phyloP scores from a whole-genome alignment of 106 monocot species.

The Acorus calamus region DNA sequence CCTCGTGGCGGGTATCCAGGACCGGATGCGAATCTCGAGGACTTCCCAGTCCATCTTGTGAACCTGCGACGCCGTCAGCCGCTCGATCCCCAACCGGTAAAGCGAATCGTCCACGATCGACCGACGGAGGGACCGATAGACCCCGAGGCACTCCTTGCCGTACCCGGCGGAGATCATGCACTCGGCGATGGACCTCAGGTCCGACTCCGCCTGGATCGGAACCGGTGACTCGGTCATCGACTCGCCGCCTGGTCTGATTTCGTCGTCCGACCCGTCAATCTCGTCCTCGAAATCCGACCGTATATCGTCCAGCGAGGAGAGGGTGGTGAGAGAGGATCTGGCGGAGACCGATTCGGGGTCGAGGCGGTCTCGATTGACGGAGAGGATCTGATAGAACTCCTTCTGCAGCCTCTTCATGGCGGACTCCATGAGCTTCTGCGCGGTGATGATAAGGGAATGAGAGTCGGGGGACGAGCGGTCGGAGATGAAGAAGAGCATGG shows the following conservation, averaged over 20 bases:
- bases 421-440: constrained; percentile 10
- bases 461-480: neutral
- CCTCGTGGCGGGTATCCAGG: constrained; percentile 27
- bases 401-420: constrained; percentile 15
- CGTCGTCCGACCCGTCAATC: neutral
- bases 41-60: constrained; percentile 39
- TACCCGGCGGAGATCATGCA: constrained; percentile 6
- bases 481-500: constrained; percentile 17
- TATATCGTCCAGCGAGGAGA: too few relatives aligned
- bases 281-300: too few relatives aligned
- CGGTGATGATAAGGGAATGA: neutral
- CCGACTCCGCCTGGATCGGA: neutral
- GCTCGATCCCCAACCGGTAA: constrained; percentile 39
- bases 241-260: neutral
- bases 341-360: constrained; percentile 8
- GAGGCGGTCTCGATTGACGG: constrained; percentile 4
- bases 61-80: constrained; percentile 10
- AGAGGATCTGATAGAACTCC: constrained; percentile 17
- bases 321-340: neutral
- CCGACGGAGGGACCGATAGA: constrained; percentile 34
- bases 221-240: neutral
- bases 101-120: constrained; percentile 41
- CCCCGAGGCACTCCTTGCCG: constrained; percentile 5
- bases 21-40: constrained; percentile 27
- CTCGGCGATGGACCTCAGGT: constrained; percentile 5